Base-by-base conservation (phyloP, 2,329 filamentous ascomycete species). In the Lecanicillium sp. region DNA sequence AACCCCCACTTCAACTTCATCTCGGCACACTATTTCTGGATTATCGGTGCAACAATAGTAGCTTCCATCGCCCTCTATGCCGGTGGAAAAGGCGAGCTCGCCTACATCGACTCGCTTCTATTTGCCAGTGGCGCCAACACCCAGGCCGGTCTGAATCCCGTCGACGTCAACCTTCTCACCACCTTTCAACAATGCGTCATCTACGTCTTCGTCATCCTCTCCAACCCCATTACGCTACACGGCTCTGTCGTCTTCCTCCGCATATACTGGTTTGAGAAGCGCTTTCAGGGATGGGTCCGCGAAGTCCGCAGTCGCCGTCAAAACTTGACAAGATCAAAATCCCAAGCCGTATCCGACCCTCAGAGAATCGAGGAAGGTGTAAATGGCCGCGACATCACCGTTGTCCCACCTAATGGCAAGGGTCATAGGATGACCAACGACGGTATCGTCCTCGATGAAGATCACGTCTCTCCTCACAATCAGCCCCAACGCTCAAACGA, bases 191-290 rank as follows among this genome's bases (percentile, higher is more conserved):
- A 93, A 67, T 64, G 87, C 35, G 74, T 86, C 43, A 69, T 94
- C 21, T 90, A 85, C 58, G 58, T 90, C 6, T 73, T 87, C 33
- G 73, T 84, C 4, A 83, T 89, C 73, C 58, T 88, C 11, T 82
- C 84, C 21, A 95, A 89, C 43, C 90, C 90, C 0, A 93, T 95
- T 52, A 83, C 86, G 39, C 84, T 95, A 58, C 83, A 95, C 60
- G 81, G 86, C 2, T 86, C 81, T 37, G 89, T 98, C 37, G 93
- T 98, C 7, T 91, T 95, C 57, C 76, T 97, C 12, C 86, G 93
- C 21, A 73, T 98, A 2, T 96, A 95, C 67, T 98, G 91, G 91
- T 98, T 98, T 62, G 90, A 98, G 67, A 95, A 94, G 66, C 81
- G 90, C 7, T 97, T 98, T 62, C 86, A 95, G 62, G 77, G 87